A percentile compares a stretch with the other conserved stretches of the same genome.
Evolutionary conservation across 331 rosid species (phyloP).

Genomic region (Malus hybrid): DNA sequence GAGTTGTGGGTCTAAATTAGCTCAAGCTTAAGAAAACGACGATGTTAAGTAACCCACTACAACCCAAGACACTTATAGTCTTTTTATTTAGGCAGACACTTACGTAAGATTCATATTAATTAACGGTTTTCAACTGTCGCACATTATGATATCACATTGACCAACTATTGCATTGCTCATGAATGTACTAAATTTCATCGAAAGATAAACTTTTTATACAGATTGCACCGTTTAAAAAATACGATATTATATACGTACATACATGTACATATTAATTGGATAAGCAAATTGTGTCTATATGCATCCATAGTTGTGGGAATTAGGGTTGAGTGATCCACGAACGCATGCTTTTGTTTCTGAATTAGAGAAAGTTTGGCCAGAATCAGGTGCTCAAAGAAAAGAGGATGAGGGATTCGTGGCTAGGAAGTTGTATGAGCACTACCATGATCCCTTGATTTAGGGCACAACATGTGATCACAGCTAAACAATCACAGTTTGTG

Average conservation of each 20-base stretch:
- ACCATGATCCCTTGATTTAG: not conserved
- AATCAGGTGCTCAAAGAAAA: constrained; percentile 10
- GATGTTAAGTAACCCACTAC: not conserved
- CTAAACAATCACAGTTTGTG: constrained; percentile 4
- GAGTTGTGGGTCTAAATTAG: not conserved
- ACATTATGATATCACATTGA: not conserved
- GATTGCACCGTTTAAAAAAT: not conserved
- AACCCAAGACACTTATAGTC: not conserved
- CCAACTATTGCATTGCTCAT: not conserved
- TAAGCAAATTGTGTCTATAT: not conserved
- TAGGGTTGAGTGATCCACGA: not conserved
- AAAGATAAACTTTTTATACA: not conserved
- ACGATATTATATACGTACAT: not conserved
- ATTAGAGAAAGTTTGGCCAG: not conserved
- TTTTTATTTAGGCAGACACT: too few species aligned
- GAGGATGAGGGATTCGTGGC: constrained; percentile 30
- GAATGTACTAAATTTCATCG: not conserved
- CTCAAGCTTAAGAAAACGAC: not conserved
- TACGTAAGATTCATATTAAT: not conserved
- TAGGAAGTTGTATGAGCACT: not conserved
- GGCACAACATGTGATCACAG: constrained; percentile 33
- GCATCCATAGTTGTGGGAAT: not conserved
- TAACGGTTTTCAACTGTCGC: not conserved
- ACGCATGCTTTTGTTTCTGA: constrained; percentile 15
- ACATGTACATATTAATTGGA: not conserved